Percentiles rank a stretch among this genome's conserved stretches.
phyloP scores from a whole-genome alignment of 106 monocot genomes.

The Dioscorea zingiberensis region DNA sequence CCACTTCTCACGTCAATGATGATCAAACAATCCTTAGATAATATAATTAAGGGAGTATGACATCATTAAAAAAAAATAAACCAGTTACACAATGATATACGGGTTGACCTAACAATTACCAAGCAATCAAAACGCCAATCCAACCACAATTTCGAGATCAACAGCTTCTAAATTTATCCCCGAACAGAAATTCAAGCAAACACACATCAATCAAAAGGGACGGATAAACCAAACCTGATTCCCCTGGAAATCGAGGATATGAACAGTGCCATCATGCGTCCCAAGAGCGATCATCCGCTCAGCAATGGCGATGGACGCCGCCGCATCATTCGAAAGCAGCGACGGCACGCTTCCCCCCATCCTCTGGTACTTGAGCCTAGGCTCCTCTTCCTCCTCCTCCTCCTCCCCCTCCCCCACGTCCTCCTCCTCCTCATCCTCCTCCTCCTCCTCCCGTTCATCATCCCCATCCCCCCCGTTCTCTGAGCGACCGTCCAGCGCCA shows the following conservation, averaged over 20 bases:
- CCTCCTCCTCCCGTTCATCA: conserved; percentile 56
- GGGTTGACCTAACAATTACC: too few relatives aligned
- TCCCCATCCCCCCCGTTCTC: conserved; percentile 68
- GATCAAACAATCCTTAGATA: too few relatives aligned
- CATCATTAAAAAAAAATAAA: too few relatives aligned
- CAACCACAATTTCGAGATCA: too few relatives aligned
- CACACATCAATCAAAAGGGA: too few relatives aligned
- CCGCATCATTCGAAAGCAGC: conserved; percentile 71
- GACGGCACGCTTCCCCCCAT: conserved; percentile 89
- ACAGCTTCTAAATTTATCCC: too few relatives aligned
- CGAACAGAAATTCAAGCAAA: too few relatives aligned
- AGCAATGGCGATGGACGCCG: conserved; percentile 69
- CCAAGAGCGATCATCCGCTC: conserved; percentile 97
- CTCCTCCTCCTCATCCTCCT: conserved; percentile 57
- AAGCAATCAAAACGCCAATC: too few relatives aligned
- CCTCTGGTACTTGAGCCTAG: conserved; percentile 95
- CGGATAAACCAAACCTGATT: conserved; percentile 54
- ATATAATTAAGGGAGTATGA: too few relatives aligned
- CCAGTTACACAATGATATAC: too few relatives aligned
- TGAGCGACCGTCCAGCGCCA: conserved; percentile 16
- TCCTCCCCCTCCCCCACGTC: conserved; percentile 33
- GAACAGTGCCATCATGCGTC: conserved; percentile 82
- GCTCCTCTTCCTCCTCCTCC: conserved; percentile 80
- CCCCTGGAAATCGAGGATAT: conserved; percentile 98
- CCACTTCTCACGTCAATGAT: too few relatives aligned